Conservation (phyloP, 202 grass and related monocot species). For the Eragrostis tef region DNA sequence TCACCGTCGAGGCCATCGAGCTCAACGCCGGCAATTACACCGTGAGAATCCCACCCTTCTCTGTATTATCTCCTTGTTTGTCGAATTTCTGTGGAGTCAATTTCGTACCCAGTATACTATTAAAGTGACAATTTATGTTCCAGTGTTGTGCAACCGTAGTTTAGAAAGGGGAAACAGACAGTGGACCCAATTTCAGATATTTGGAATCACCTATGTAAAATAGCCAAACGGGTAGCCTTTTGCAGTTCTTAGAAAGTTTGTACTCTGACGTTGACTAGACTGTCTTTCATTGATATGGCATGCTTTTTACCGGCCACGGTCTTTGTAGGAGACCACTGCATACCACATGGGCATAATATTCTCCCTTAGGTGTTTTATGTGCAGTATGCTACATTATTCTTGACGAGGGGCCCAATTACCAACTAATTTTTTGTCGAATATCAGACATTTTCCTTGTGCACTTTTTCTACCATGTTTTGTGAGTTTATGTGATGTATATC, state of each 20-base stretch:
- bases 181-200: neutral
- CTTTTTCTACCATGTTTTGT: neutral
- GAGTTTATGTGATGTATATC: constrained; percentile 3
- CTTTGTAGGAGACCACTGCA: neutral
- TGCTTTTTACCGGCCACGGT: neutral
- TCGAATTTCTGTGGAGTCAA: neutral
- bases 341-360: neutral
- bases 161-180: neutral
- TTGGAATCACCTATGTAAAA: neutral
- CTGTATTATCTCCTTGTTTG: neutral
- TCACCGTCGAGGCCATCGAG: constrained; percentile 71
- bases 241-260: neutral
- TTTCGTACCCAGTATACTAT: neutral
- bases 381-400: constrained; percentile 10
- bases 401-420: neutral
- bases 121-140: neutral
- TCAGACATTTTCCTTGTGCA: neutral
- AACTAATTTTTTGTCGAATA: neutral
- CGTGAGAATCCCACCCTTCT: constrained; percentile 37
- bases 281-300: neutral
- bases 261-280: neutral
- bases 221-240: neutral
- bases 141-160: neutral
- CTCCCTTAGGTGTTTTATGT: neutral
- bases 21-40: constrained; percentile 93